These are phyloP conservation scores for Hypoxylon intermedium DNA, from an alignment of 495 filamentous ascomycete genomes.

Conservation along the genomic window DNA sequence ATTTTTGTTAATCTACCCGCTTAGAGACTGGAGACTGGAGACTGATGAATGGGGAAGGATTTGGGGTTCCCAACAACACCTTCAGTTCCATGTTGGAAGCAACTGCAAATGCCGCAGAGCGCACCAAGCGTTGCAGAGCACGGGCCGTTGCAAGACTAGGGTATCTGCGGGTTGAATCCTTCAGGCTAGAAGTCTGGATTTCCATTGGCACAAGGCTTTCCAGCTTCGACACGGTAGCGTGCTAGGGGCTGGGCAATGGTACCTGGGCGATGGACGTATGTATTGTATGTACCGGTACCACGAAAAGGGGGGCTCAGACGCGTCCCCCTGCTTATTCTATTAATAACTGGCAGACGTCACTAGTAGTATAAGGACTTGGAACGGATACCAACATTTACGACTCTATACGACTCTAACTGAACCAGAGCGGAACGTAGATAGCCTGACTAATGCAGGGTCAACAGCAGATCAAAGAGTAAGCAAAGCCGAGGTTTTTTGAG, in stretches of 20 bases:
- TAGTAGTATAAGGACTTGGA: conserved; percentile 22
- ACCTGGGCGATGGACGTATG: too few relatives aligned
- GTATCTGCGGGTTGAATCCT: conserved; percentile 30
- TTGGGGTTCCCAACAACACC: too few relatives aligned
- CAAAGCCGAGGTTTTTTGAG: conserved; percentile 6
- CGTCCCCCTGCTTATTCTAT: conserved; percentile 29
- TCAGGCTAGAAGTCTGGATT: conserved; percentile 7
- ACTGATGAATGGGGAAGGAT: too few relatives aligned
- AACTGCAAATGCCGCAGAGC: conserved; percentile 8
- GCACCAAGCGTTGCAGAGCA: conserved; percentile 32
- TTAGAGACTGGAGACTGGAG: too few relatives aligned
- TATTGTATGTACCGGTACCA: conserved; percentile 31
- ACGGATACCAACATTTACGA: conserved; percentile 21
- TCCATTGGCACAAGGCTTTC: conserved; percentile 25
- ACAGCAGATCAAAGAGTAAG: background rate
- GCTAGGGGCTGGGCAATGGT: conserved; percentile 7
- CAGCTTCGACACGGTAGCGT: conserved; percentile 33
- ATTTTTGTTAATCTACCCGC: too few relatives aligned
- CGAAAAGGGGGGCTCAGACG: conserved; percentile 31
- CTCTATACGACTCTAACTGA: background rate
- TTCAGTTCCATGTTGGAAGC: background rate
- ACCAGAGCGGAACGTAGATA: too few relatives aligned
- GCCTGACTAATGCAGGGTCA: too few relatives aligned
- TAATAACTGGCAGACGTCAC: conserved; percentile 37
- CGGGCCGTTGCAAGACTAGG: conserved; percentile 33